Base-by-base conservation (phyloP, 2,329 filamentous ascomycete genomes). In the Talaromyces sp. region DNA sequence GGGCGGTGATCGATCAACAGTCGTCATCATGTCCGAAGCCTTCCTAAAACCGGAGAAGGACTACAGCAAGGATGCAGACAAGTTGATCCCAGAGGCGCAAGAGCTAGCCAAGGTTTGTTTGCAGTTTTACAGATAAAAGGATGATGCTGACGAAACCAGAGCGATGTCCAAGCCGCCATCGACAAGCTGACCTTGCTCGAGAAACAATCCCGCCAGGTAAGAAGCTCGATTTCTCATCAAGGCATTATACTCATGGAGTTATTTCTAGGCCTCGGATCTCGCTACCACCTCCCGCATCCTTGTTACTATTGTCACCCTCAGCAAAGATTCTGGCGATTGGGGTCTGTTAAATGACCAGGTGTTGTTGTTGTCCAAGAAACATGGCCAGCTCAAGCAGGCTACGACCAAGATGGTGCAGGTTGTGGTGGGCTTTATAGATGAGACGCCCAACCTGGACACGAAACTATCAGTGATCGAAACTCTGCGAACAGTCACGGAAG, bases 381-480 rank as follows among this genome's bases (percentile, higher is more conserved):
- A 99, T 90, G 91, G 93, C 71, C 95, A 99, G 82, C 92, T 99
- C 74, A 99, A 99, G 80, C 95, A 98, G 80, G 95, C 95, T 72
- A 95, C 93, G 72, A 98, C 95, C 70, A 95, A 93, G 82, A 99
- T 99, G 95, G 93, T 99, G 64, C 95, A 99, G 82, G 89, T 88
- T 55, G 92, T 96, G 65, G 96, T 99, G 88, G 84, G 82, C 63
- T 97, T 98, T 77, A 80, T 99, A 71, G 90, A 96, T 72, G 86
- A 90, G 54, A 92, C 92, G 25, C 92, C 95, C 36, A 89, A 86
- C 71, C 73, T 91, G 64, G 92, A 97, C 69, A 92, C 87, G 39
- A 99, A 98, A 81, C 82, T 99, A 61, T 89, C 91, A 25, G 87
- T 96, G 63, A 99, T 99, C 71, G 93, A 99, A 79, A 96, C 93